Evolutionary conservation across 345 rosid species (phyloP), one percentile per base, ranked within the genome.

Genomic region (Arabidopsis arenosa): DNA sequence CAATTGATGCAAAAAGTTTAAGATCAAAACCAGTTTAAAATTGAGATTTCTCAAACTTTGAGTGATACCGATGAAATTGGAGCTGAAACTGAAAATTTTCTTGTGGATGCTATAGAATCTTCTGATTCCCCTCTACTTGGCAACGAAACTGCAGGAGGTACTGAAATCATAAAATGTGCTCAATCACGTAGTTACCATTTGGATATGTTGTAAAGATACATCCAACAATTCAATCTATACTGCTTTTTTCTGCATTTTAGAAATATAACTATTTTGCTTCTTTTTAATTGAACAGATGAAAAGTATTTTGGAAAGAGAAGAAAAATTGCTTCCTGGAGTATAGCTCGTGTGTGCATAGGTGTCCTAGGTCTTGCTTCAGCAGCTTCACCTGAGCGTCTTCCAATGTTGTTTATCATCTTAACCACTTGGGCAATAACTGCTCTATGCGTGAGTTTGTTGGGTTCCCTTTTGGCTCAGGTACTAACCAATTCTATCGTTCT

Each of bases 371-470:
- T 88, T 73, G 77, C 88, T 52, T 82, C 84, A 40, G 83, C 82
- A 54, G 88, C 92, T 80, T 84, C 90, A 12, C 56, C 75, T 67
- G 84, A 83, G 71, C 74, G n/a, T n/a, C n/a, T n/a, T n/a, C n/a
- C n/a, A n/a, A n/a, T n/a, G n/a, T n/a, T n/a, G n/a, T n/a, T n/a
- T n/a, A n/a, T n/a, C n/a, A n/a, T n/a, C n/a, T n/a, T 86, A 62
- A 84, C 90, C 63, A 83, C 83, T 73, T 90, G 92, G 28, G 90
- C 92, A 6, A 82, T 83, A 75, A 88, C 92, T 61, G 92, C 92
- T 71, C 81, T 88, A 3, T 88, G 80, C 54, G 89, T 88, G 55
- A 88, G 92, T 79, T 84, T 88, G 74, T 75, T 86, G 85, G 92
- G 92, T 48, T 86, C 92, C 0, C 90, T 88, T 83, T 77, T 88